These are phyloP conservation scores for Zoysia japonica DNA, from an alignment of 176 grass and related monocot genomes.

Conservation along the genomic window DNA sequence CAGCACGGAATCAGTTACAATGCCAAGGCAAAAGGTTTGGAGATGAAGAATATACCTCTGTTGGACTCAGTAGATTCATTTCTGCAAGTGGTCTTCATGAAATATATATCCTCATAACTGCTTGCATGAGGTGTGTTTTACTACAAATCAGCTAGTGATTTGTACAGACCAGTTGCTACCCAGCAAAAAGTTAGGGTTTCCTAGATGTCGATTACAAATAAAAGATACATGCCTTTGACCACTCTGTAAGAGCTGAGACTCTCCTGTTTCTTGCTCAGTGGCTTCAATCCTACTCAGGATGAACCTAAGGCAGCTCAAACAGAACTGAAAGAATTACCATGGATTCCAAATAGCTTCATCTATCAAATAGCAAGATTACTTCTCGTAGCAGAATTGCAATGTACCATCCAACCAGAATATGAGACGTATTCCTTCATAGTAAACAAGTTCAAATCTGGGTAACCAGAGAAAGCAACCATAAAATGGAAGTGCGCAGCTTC, in stretches of 20 bases:
- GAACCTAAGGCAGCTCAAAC: slow-evolving; percentile 30
- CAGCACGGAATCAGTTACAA: slow-evolving; percentile 7
- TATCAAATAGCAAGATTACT: slow-evolving; percentile 35
- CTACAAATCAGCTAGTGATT: background rate
- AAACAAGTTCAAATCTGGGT: slow-evolving; percentile 10
- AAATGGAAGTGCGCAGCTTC: slow-evolving; percentile 10
- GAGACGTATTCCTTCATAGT: slow-evolving; percentile 21
- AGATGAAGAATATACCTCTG: background rate
- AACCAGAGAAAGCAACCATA: slow-evolving; percentile 18
- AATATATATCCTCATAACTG: slow-evolving; percentile 10
- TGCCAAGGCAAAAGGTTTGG: background rate
- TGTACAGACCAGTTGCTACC: slow-evolving; percentile 2
- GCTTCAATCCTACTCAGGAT: slow-evolving; percentile 15
- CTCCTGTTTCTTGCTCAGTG: slow-evolving; percentile 8
- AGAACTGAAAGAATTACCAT: background rate
- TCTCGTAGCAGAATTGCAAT: slow-evolving; percentile 13
- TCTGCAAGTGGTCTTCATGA: slow-evolving; percentile 23
- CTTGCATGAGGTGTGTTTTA: slow-evolving; percentile 23
- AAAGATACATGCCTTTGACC: slow-evolving; percentile 21
- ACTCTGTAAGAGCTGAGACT: slow-evolving; percentile 23
- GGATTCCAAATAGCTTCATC: background rate
- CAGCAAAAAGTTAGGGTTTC: slow-evolving; percentile 29
- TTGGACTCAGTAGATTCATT: slow-evolving; percentile 27
- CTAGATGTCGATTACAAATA: background rate
- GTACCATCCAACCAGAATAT: slow-evolving; percentile 5